These are phyloP conservation scores for Fusarium verticillioides DNA, from an alignment of 2,329 filamentous ascomycete species.

Conservation along the genomic window DNA sequence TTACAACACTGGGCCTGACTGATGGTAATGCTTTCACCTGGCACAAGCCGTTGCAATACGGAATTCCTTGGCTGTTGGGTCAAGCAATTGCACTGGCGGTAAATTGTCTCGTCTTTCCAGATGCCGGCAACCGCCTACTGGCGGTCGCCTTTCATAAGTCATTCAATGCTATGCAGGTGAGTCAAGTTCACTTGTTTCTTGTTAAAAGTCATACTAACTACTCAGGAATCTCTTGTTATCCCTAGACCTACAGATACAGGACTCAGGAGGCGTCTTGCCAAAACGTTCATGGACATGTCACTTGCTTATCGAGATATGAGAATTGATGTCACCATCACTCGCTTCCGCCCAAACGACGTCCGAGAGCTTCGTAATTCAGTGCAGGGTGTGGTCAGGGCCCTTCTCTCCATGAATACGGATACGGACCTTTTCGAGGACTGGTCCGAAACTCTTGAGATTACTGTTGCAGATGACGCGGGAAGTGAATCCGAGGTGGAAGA, in stretches of 20 bases:
- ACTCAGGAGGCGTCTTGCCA: slow-evolving; percentile 58
- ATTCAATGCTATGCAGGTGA: slow-evolving; percentile 59
- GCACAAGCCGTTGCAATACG: slow-evolving; percentile 63
- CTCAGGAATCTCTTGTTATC: slow-evolving; percentile 48
- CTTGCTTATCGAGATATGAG: slow-evolving; percentile 66
- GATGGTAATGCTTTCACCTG: slow-evolving; percentile 56
- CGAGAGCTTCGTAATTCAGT: slow-evolving; percentile 63
- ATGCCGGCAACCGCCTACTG: slow-evolving; percentile 65
- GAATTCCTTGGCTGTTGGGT: slow-evolving; percentile 65
- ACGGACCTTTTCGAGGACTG: slow-evolving; percentile 56
- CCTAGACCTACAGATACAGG: slow-evolving; percentile 46
- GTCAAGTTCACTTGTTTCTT: neutral
- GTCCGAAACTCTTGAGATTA: slow-evolving; percentile 30
- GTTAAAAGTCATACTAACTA: neutral
- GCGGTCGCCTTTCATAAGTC: slow-evolving; percentile 60
- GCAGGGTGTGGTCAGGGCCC: slow-evolving; percentile 64
- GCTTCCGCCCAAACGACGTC: slow-evolving; percentile 62
- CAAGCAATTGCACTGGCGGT: slow-evolving; percentile 63
- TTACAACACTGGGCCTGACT: slow-evolving; percentile 63
- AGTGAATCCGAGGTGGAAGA: slow-evolving; percentile 27
- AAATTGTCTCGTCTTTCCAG: slow-evolving; percentile 61
- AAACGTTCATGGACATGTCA: slow-evolving; percentile 66
- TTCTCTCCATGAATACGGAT: slow-evolving; percentile 63
- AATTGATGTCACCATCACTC: slow-evolving; percentile 66
- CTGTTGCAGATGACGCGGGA: slow-evolving; percentile 12